Base-by-base conservation (phyloP, 2,329 filamentous ascomycete species). In the Alternaria sp. region DNA sequence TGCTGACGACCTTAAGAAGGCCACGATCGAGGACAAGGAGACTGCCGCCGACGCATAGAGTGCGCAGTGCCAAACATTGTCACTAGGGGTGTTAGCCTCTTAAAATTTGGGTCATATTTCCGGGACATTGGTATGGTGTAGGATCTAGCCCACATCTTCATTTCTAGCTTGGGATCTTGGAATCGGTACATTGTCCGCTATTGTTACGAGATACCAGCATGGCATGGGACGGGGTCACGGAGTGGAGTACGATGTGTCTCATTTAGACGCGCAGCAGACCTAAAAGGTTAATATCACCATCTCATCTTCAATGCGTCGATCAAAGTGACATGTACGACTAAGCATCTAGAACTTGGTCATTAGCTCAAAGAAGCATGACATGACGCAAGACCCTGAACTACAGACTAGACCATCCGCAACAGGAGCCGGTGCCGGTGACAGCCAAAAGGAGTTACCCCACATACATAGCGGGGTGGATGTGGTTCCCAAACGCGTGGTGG, bases 1-100 rank as follows among this genome's bases (percentile, higher is more conserved):
- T 25, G 79, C 85, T 20, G 86, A 87, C 60, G 88, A 90, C 67
- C 80, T 91, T 61, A 83, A 89, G 79, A 85, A 87, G 71, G 85
- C 87, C 53, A 84, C 84, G 55, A 78, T 91, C 44, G 89, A 90
- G 78, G 88, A 89, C 69, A 72, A 73, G 28, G 70, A 72, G 28
- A 71, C 72, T 51, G 57, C 65, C 18, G 65, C 66, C 9, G 72
- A 74, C 61, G 72, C 71, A 71, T 78, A 74, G 60, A 56, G 37
- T 41, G 60, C 44, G 43, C 55, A 30, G n/a, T 46, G 26, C n/a
- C 23, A 41, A n/a, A 41, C 44, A 11, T 51, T 65, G 59, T 57
- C 47, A 26, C 20, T 45, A 64, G 43, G 51, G 62, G 47, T 55
- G 11, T 53, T 66, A 33, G 61, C 51, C 58, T 47, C 60, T 61